phyloP scores from a whole-genome alignment of 2,329 filamentous ascomycete genomes.

The Penicillium glabrum region DNA sequence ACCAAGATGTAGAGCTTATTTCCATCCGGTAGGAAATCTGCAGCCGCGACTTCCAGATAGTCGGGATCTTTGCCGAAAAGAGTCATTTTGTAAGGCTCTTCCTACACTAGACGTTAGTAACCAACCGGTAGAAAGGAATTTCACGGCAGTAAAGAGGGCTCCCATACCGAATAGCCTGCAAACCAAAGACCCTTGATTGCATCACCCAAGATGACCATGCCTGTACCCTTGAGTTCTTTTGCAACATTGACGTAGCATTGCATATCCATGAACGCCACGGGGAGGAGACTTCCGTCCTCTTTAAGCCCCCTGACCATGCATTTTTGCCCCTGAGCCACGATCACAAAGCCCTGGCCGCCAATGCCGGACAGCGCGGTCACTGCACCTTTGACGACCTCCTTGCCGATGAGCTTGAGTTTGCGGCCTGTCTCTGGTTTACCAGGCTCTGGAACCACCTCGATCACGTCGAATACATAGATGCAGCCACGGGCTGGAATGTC shows the following conservation, averaged over 20 bases:
- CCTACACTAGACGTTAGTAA: constrained; percentile 44
- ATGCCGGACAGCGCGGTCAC: constrained; percentile 84
- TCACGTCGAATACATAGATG: constrained; percentile 88
- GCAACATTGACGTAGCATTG: constrained; percentile 87
- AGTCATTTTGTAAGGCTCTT: constrained; percentile 95
- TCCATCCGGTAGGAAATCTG: constrained; percentile 85
- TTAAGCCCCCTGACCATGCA: constrained; percentile 95
- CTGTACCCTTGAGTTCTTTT: constrained; percentile 78
- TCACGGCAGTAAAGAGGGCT: background rate
- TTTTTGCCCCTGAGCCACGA: constrained; percentile 92
- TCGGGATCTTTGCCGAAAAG: constrained; percentile 85
- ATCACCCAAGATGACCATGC: constrained; percentile 84
- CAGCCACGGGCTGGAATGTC: constrained; percentile 82
- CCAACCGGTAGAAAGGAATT: background rate
- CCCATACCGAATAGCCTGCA: constrained; percentile 74
- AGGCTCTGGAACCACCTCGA: constrained; percentile 86
- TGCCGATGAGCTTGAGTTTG: constrained; percentile 79
- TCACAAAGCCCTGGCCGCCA: constrained; percentile 82
- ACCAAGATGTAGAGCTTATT: constrained; percentile 79
- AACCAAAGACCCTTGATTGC: constrained; percentile 95
- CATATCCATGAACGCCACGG: constrained; percentile 97
- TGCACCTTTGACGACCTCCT: constrained; percentile 88
- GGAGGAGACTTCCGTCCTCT: constrained; percentile 87
- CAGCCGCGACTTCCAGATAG: constrained; percentile 73
- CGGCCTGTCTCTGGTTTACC: constrained; percentile 81